phyloP scores from a whole-genome alignment of 2,329 filamentous ascomycete species.

The Trichophyton simii region DNA sequence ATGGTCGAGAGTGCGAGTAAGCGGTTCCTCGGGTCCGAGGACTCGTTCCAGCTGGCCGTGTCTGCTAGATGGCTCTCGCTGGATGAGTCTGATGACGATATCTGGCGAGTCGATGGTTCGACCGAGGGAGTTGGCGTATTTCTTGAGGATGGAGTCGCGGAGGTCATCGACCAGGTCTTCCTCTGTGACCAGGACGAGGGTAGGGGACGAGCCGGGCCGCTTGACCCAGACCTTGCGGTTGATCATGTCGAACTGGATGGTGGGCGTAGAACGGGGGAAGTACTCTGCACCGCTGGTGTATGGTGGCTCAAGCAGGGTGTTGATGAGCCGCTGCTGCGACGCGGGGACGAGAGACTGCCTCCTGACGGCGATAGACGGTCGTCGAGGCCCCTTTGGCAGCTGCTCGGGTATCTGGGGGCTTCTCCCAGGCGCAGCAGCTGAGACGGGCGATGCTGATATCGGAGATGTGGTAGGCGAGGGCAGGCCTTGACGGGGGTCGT shows the following conservation, averaged over 20 bases:
- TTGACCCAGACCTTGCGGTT: slow-evolving; percentile 85
- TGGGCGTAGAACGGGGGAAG: slow-evolving; percentile 12
- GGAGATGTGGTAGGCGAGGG: slow-evolving; percentile 8
- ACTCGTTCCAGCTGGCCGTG: slow-evolving; percentile 48
- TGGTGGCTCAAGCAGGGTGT: slow-evolving; percentile 22
- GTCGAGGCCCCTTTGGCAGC: slow-evolving; percentile 14
- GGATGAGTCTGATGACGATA: slow-evolving; percentile 62
- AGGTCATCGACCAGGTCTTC: slow-evolving; percentile 92
- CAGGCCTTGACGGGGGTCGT: slow-evolving; percentile 4
- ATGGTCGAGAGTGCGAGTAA: slow-evolving; percentile 62
- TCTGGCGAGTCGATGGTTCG: slow-evolving; percentile 84
- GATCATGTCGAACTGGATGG: slow-evolving; percentile 24
- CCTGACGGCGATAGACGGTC: slow-evolving; percentile 25
- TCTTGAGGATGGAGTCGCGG: slow-evolving; percentile 78
- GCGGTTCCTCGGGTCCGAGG: slow-evolving; percentile 74
- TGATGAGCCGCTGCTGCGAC: slow-evolving; percentile 29
- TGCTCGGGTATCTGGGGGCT: slow-evolving; percentile 5
- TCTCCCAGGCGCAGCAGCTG: slow-evolving; percentile 4
- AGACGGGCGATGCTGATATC: not conserved
- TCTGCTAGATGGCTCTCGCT: slow-evolving; percentile 46
- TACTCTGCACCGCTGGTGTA: slow-evolving; percentile 17
- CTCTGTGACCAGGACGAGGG: slow-evolving; percentile 69
- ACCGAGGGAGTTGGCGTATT: slow-evolving; percentile 88
- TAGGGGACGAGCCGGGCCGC: slow-evolving; percentile 71
- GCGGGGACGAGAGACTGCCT: slow-evolving; percentile 31